phyloP scores from a whole-genome alignment of 2,329 filamentous ascomycete species.

The Colletotrichum falcatum region DNA sequence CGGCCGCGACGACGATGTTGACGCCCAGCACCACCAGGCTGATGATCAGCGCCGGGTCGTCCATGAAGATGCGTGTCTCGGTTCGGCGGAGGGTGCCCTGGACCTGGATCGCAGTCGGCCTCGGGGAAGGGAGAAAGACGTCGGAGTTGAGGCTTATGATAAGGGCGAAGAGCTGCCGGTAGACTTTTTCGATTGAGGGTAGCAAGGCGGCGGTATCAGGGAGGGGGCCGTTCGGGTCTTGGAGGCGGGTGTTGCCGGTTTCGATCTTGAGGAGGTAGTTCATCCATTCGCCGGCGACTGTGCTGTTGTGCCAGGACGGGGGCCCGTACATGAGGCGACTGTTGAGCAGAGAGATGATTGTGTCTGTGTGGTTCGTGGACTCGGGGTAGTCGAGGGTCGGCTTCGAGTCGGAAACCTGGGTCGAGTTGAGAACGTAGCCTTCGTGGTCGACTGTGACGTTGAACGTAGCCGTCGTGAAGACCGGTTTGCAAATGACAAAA shows the following conservation, averaged over 20 bases:
- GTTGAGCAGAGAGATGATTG: too few species aligned
- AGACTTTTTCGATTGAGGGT: conserved; percentile 45
- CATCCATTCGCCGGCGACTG: conserved; percentile 56
- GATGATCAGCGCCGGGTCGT: conserved; percentile 58
- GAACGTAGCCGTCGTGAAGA: conserved; percentile 50
- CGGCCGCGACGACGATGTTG: conserved; percentile 56
- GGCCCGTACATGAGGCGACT: too few species aligned
- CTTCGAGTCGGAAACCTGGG: conserved; percentile 34
- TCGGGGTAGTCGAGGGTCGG: conserved; percentile 40
- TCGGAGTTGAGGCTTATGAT: conserved; percentile 56
- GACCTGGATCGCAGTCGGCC: too few species aligned
- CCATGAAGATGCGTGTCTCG: conserved; percentile 62
- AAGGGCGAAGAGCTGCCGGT: conserved; percentile 44
- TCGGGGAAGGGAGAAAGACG: too few species aligned
- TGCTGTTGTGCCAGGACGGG: conserved; percentile 66
- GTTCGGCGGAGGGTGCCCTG: conserved; percentile 42
- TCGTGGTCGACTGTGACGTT: conserved; percentile 47
- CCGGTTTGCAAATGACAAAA: conserved; percentile 46
- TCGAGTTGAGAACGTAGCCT: conserved; percentile 45
- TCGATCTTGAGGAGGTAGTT: conserved; percentile 59
- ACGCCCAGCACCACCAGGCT: conserved; percentile 56
- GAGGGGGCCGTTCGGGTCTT: too few species aligned
- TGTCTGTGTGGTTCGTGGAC: conserved; percentile 39
- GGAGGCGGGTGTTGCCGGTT: too few species aligned
- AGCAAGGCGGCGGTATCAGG: too few species aligned